A percentile compares a stretch with the other conserved stretches of the same genome.
phyloP scores from a whole-genome alignment of 257 asterid genomes.

The Mitragyna speciosa region DNA sequence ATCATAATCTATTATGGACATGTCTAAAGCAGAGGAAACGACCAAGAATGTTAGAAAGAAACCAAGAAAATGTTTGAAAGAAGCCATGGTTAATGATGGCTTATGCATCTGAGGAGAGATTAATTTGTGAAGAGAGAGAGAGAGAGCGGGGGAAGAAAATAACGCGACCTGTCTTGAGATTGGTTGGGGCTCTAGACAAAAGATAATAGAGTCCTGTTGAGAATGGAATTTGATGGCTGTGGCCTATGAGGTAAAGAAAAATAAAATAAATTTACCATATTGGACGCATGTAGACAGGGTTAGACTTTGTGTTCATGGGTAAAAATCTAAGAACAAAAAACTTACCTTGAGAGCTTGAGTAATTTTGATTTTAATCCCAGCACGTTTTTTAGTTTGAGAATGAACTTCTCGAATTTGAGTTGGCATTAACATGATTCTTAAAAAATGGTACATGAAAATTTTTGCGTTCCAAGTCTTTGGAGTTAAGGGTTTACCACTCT shows the following conservation, averaged over 20 bases:
- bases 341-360: no score
- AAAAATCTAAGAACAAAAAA: not conserved
- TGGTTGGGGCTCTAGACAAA: not conserved
- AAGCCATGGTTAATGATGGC: slow-evolving; percentile 44
- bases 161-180: slow-evolving; percentile 9
- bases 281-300: not conserved
- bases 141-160: not conserved
- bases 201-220: not conserved
- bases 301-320: not conserved
- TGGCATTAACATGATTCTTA: no score
- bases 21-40: slow-evolving; percentile 59
- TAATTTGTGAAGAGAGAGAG: no score
- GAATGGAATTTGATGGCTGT: not conserved
- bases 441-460: no score
- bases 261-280: not conserved
- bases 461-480: no score
- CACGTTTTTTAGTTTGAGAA: no score
- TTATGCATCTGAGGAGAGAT: not conserved
- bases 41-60: slow-evolving; percentile 30
- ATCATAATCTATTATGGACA: slow-evolving; percentile 67
- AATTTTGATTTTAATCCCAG: no score
- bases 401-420: no score
- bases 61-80: slow-evolving; percentile 28
- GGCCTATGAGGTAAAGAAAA: not conserved
- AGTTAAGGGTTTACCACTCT: no score